Conservation (phyloP, 331 rosid species). For the Prunus yedoensis region DNA sequence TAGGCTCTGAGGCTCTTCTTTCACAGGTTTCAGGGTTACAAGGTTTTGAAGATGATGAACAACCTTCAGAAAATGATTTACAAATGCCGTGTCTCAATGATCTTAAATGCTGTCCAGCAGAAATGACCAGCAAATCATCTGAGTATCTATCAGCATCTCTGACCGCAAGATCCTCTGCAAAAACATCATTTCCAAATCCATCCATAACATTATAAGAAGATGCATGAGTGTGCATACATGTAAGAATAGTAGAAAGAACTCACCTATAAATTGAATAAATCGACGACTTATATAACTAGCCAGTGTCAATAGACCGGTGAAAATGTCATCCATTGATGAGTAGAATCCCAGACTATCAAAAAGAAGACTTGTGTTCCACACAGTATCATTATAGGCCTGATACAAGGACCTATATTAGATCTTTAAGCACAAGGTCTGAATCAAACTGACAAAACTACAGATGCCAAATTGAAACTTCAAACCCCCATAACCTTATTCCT, state of each 20-base stretch:
- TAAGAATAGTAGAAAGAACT: slow-evolving; percentile 16
- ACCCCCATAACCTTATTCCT: too few species aligned
- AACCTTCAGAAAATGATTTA: slow-evolving; percentile 25
- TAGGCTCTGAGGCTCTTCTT: slow-evolving; percentile 25
- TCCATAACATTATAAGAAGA: slow-evolving; percentile 9
- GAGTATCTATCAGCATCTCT: slow-evolving; percentile 45
- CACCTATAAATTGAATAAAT: slow-evolving; percentile 50
- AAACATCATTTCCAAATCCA: slow-evolving; percentile 26
- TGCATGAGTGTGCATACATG: neutral
- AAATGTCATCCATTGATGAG: slow-evolving; percentile 50
- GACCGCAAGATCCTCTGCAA: slow-evolving; percentile 67
- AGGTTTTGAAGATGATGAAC: slow-evolving; percentile 32
- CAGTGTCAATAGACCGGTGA: slow-evolving; percentile 47
- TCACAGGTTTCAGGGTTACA: slow-evolving; percentile 37
- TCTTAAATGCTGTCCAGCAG: slow-evolving; percentile 32
- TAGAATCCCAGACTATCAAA: slow-evolving; percentile 24
- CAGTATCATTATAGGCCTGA: slow-evolving; percentile 38
- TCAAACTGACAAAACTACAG: neutral
- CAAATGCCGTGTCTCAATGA: slow-evolving; percentile 19
- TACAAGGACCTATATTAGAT: slow-evolving; percentile 28
- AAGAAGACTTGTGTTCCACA: slow-evolving; percentile 23
- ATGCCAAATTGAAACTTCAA: neutral
- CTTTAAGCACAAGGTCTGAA: slow-evolving; percentile 7
- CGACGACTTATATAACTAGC: slow-evolving; percentile 48
- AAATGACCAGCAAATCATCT: slow-evolving; percentile 16